Evolutionary conservation across 257 asterid genomes (phyloP).

Genomic region (Solanum etuberosum): DNA sequence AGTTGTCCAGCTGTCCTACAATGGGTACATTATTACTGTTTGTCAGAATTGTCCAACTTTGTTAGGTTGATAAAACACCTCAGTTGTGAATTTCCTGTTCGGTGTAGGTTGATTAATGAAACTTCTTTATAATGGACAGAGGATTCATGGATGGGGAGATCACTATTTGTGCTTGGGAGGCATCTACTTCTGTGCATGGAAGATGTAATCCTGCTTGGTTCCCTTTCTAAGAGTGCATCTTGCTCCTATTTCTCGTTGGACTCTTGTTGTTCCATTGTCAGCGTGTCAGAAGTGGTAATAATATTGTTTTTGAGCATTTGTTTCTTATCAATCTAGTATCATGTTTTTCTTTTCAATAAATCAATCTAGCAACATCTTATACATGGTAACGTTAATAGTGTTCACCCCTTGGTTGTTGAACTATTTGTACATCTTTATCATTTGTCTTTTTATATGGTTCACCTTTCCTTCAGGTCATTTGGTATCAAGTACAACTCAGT

Average conservation of each 20-base stretch:
- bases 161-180: slow-evolving; percentile 32
- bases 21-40: neutral
- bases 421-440: neutral
- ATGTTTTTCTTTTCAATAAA: neutral
- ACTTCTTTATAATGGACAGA: slow-evolving; percentile 8
- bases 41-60: neutral
- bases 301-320: neutral
- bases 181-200: slow-evolving; percentile 33
- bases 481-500: neutral
- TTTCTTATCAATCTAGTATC: neutral
- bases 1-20: neutral
- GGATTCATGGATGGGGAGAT: slow-evolving; percentile 31
- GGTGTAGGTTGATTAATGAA: neutral
- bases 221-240: slow-evolving; percentile 15
- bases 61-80: neutral
- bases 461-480: neutral
- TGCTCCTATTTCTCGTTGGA: slow-evolving; percentile 24
- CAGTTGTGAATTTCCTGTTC: neutral
- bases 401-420: neutral
- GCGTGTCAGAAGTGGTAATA: slow-evolving; percentile 35
- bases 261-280: slow-evolving; percentile 21
- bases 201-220: slow-evolving; percentile 28
- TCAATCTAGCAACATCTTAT: neutral
- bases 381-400: neutral
- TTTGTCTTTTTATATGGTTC: neutral